Evolutionary conservation across 768 basidiomycete species (phyloP).

Genomic region (Trametes maxima): DNA sequence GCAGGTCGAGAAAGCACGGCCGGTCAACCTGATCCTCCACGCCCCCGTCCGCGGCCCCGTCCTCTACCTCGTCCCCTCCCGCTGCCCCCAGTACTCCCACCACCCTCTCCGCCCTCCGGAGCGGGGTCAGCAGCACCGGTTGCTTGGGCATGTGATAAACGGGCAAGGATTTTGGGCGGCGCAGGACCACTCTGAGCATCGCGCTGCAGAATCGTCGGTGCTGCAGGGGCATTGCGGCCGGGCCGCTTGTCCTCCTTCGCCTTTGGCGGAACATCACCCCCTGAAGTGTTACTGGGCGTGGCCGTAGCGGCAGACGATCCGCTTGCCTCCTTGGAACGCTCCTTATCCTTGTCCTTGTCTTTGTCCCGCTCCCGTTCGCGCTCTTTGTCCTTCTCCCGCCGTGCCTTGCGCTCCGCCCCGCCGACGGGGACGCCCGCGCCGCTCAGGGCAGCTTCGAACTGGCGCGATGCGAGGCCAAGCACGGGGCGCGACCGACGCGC

Average conservation of each 20-base stretch:
- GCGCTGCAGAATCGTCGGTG: constrained; percentile 24
- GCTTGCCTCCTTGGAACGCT: not conserved
- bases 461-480: constrained; percentile 63
- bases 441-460: constrained; percentile 73
- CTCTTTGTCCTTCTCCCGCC: constrained; percentile 41
- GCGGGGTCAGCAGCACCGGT: not conserved
- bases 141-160: not conserved
- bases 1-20: not conserved
- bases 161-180: constrained; percentile 23
- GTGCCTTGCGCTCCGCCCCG: constrained; percentile 28
- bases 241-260: constrained; percentile 18
- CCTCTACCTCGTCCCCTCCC: constrained; percentile 33
- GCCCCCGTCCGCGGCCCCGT: constrained; percentile 32
- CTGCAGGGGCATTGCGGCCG: constrained; percentile 3
- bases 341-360: not conserved
- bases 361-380: constrained; percentile 6
- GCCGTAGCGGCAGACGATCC: no score
- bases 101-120: not conserved
- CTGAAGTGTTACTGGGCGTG: not conserved
- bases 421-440: constrained; percentile 51
- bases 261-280: not conserved
- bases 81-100: not conserved
- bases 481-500: constrained; percentile 56
- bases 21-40: constrained; percentile 10
- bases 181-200: constrained; percentile 11